These are phyloP conservation scores for Carex arenaria DNA, from an alignment of 202 grass and related monocot species.

Conservation along the genomic window DNA sequence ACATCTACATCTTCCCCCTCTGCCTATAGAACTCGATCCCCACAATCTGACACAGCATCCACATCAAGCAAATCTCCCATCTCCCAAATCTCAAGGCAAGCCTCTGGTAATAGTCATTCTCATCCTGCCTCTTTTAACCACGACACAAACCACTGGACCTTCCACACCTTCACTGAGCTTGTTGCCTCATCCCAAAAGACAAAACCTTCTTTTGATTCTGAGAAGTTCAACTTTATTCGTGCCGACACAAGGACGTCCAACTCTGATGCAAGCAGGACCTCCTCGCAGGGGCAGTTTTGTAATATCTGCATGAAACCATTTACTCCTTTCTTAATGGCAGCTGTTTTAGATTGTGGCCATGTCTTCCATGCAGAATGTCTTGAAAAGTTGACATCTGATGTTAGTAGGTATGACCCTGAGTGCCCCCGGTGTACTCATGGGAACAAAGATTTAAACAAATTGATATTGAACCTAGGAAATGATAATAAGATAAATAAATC, in stretches of 20 bases:
- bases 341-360: conserved; percentile 84
- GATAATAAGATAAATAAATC: conserved; percentile 46
- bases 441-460: conserved; percentile 65
- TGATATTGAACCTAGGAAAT: conserved; percentile 67
- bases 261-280: conserved; percentile 27
- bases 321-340: conserved; percentile 30
- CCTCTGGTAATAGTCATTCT: background rate
- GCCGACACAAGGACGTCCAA: conserved; percentile 49
- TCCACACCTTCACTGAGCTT: conserved; percentile 91
- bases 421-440: conserved; percentile 72
- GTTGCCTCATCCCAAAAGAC: conserved; percentile 88
- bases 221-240: conserved; percentile 54
- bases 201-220: conserved; percentile 65
- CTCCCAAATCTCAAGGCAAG: conserved; percentile 15
- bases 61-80: conserved; percentile 5
- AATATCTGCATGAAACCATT: conserved; percentile 65
- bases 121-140: conserved; percentile 15
- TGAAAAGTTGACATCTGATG: conserved; percentile 76
- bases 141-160: conserved; percentile 64
- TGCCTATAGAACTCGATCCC: conserved; percentile 2
- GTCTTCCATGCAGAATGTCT: conserved; percentile 88
- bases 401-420: conserved; percentile 73
- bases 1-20: background rate
- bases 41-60: background rate
- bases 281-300: conserved; percentile 55